Evolutionary conservation across 192 early-diverging fungal species (phyloP), one percentile per base, ranked within the genome.

Genomic region (Mortierella claussenii): DNA sequence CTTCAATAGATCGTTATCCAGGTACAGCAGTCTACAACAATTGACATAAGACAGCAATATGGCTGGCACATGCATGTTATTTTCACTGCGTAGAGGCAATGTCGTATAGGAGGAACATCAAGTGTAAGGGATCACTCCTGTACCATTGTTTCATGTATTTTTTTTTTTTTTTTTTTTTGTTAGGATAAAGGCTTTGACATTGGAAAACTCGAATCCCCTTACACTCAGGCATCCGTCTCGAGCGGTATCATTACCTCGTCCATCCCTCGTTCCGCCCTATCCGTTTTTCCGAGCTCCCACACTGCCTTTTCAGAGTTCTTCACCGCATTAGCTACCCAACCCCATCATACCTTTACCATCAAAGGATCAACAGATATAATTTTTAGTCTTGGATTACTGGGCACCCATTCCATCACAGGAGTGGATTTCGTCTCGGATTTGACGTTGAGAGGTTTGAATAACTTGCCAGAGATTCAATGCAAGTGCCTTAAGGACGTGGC

Each of bases 341-440:
- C 42, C 7, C 20, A 32, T 10, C 70, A 75, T 23, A 75, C 70
- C 0, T 75, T 75, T 28, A 24, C 57, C 0, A 34, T 76, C 64
- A 76, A 62, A 24, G 73, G 58, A 8, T 56, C 58, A 1, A 59
- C 73, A 5, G 73, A 76, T 37, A 76, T 76, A 17, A 33, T 56
- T 28, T 57, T 76, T 24, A 28, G 57, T 21, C 59, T 76, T 17
- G 73, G 73, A 32, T 31, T 67, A 3, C 18, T 71, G 23, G 73
- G 73, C 3, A 20, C 47, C 4, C 73, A 76, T 43, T 46, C 57
- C 5, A 42, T 76, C 11, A 28, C 60, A 2, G 58, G 54, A 1
- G 47, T 76, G 15, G 64, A 66, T 23, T 76, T 76, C 30, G 3
- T 62, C 0, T 62, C 64, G 0, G 73, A 66, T 46, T n/a, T 76